Percentiles rank a stretch among this genome's conserved stretches.
Evolutionary conservation across 208 protist genomes (phyloP).

Genomic region (Leishmania tropica): DNA sequence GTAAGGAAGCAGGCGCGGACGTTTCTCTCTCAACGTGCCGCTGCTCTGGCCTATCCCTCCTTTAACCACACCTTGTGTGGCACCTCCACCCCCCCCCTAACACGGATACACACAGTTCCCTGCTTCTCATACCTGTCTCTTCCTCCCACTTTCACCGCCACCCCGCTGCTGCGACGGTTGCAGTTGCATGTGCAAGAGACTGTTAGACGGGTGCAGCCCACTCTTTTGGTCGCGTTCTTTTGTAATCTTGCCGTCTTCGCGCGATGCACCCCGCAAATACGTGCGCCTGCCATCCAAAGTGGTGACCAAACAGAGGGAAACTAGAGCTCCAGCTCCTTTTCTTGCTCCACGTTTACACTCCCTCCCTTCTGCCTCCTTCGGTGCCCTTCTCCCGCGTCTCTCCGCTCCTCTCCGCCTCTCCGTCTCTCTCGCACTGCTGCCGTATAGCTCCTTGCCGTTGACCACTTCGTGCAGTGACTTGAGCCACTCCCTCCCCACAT

Average conservation of each 20-base stretch:
- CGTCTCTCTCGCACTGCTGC: neutral
- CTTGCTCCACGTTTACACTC: neutral
- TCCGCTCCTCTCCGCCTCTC: neutral
- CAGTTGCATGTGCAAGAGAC: neutral
- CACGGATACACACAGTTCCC: neutral
- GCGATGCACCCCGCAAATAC: neutral
- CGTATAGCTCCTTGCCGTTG: neutral
- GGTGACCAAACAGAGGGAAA: neutral
- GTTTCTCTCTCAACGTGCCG: neutral
- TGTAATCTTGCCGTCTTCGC: neutral
- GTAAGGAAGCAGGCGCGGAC: neutral
- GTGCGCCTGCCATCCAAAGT: neutral
- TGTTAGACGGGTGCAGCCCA: neutral
- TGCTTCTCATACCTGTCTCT: neutral
- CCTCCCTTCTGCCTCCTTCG: neutral
- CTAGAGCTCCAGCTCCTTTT: neutral
- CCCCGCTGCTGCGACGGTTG: neutral
- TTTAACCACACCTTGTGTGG: neutral
- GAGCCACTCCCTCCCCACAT: neutral
- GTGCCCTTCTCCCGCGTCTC: neutral
- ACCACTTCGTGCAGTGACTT: neutral
- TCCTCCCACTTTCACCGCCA: too few relatives aligned
- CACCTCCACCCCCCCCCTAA: neutral
- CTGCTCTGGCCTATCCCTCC: neutral
- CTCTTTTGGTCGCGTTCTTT: neutral